Base-by-base conservation (phyloP, 305 asterid species). In the Fraxinus paxiana region DNA sequence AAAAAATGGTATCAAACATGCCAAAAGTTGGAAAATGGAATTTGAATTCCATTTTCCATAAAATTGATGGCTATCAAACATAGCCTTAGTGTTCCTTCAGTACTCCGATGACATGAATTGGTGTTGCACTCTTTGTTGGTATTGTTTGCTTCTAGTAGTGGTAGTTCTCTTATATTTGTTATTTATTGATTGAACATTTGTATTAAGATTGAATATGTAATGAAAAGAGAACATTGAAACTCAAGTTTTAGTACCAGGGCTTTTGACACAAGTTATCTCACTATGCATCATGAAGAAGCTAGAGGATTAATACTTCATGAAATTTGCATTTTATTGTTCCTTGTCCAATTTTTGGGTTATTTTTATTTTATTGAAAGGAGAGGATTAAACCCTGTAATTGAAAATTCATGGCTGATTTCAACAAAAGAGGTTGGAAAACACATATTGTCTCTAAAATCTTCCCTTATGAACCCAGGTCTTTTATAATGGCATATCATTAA, bases 81-180 rank as follows among this genome's bases (percentile, higher is more conserved):
- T 24, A 24, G 26, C 26, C 26, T 70, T 31, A 75, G 43, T 69
- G 51, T 81, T 75, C 83, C 87, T 61, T 82, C 86, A 4, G 81
- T 84, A 84, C 84, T 87, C 38, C 75, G 76, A 56, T 69, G 80
- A 33, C 85, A 87, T 79, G 86, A 83, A 33, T 81, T 86, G 1
- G 41, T 38, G 12, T 51, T 87, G 51, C 79, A 76, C 54, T 78
- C 90, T 51, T 2, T 38, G 17, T 56, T 67, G 31, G 18, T 63
- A 12, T 30, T 79, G 7, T 43, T 41, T 70, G 4, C 10, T 67
- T 31, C 20, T 59, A 9, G 28, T 79, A 3, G 8, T 38, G 43
- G 1, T 37, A 37, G 1, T 37, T 6, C 12, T 7, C 43, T 37
- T 37, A 24, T 51, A 26, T 24, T 20, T 9, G 3, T 6, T 30